Percentiles rank a stretch among this genome's conserved stretches.
Evolutionary conservation across 2,329 filamentous ascomycete species (phyloP).

Genomic region (Thermoascus crustaceus): DNA sequence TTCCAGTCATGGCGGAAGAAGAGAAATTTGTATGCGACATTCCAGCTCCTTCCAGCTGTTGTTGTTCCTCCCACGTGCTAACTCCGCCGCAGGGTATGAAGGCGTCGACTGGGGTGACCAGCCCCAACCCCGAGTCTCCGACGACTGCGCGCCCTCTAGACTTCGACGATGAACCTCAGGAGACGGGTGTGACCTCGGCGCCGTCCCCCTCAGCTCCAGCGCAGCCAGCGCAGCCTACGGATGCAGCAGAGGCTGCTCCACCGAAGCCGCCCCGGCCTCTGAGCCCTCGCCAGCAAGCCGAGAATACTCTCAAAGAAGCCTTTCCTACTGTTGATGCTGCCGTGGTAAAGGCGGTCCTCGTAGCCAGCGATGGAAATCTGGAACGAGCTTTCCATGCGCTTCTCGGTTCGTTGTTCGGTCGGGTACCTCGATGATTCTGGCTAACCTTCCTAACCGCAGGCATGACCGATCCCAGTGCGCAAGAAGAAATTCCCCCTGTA

Average conservation of each 20-base stretch:
- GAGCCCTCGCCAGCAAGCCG: slow-evolving; percentile 74
- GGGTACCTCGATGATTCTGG: no score
- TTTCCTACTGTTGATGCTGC: slow-evolving; percentile 75
- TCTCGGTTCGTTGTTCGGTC: slow-evolving; percentile 53
- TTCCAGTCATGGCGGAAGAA: slow-evolving; percentile 27
- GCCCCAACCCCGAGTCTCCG: slow-evolving; percentile 41
- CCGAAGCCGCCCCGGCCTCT: slow-evolving; percentile 79
- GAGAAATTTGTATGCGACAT: slow-evolving; percentile 24
- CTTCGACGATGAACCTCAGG: slow-evolving; percentile 50
- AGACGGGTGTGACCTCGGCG: slow-evolving; percentile 26
- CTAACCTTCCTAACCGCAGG: slow-evolving; percentile 37
- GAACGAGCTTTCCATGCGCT: slow-evolving; percentile 95
- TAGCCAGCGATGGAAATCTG: slow-evolving; percentile 76
- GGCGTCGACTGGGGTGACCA: slow-evolving; percentile 20
- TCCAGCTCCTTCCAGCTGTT: slow-evolving; percentile 8
- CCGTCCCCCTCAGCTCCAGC: slow-evolving; percentile 15
- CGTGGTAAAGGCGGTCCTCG: slow-evolving; percentile 80
- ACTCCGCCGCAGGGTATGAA: slow-evolving; percentile 25
- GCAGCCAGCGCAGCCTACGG: slow-evolving; percentile 20
- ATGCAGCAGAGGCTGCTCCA: slow-evolving; percentile 42
- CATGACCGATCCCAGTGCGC: slow-evolving; percentile 74
- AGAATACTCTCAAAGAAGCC: slow-evolving; percentile 82
- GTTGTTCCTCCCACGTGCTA: slow-evolving; percentile 11
- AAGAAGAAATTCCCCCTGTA: slow-evolving; percentile 58
- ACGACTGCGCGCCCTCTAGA: slow-evolving; percentile 50